Evolutionary conservation across 192 early-diverging fungal species (phyloP).

Genomic region (Diversispora eburnea): DNA sequence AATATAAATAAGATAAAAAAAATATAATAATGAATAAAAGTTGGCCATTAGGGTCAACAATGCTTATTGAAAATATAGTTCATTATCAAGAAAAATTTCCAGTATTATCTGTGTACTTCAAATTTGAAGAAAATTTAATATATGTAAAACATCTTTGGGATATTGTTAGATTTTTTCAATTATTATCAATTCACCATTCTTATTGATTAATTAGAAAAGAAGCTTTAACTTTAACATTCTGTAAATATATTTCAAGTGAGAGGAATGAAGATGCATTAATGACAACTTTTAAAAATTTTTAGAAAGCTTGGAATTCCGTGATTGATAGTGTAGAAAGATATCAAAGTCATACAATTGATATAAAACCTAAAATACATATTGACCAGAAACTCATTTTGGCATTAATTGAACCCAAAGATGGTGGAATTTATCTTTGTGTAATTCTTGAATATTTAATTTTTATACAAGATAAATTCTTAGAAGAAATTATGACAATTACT

Average conservation of each 20-base stretch:
- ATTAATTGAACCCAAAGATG: slow-evolving; percentile 3
- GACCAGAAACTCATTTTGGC: neutral
- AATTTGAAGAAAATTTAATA: slow-evolving; percentile 16
- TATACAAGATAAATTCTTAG: slow-evolving; percentile 21
- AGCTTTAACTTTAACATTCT: slow-evolving; percentile 19
- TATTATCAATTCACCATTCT: neutral
- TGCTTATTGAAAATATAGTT: neutral
- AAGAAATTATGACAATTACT: neutral
- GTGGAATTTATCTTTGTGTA: slow-evolving; percentile 5
- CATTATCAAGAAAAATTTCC: slow-evolving; percentile 5
- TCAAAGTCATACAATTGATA: slow-evolving; percentile 1
- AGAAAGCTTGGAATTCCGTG: slow-evolving; percentile 26
- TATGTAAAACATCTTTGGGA: neutral
- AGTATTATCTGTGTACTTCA: slow-evolving; percentile 17
- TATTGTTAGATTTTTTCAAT: slow-evolving; percentile 21
- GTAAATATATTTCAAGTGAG: slow-evolving; percentile 21
- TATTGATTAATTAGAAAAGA: slow-evolving; percentile 19
- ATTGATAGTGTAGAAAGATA: neutral
- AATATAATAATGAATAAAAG: no score
- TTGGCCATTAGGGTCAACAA: no score
- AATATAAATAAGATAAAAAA: no score
- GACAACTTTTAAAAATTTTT: slow-evolving; percentile 6
- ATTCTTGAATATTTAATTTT: slow-evolving; percentile 12
- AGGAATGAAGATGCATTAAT: neutral
- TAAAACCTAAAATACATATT: neutral